A percentile compares a stretch with the other conserved stretches of the same genome.
Conservation (phyloP, 2,329 filamentous ascomycete species). For the Pseudocercospora macadamiae region DNA sequence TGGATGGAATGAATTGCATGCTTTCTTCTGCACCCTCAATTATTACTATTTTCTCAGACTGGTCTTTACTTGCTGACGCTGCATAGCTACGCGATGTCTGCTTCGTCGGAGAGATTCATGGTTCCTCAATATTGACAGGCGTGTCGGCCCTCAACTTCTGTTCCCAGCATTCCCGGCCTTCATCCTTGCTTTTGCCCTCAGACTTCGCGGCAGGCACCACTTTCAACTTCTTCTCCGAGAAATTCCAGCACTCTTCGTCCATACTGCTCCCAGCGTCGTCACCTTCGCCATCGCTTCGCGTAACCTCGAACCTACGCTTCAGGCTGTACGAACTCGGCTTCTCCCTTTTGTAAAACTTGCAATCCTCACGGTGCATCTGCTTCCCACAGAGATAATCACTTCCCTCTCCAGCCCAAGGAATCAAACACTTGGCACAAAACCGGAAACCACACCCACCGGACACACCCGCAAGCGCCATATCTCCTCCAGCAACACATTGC, state of each 20-base stretch:
- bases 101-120: too few species aligned
- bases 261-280: neutral
- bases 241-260: neutral
- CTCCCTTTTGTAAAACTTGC: neutral
- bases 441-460: constrained; percentile 19
- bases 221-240: too few species aligned
- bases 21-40: neutral
- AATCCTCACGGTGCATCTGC: neutral
- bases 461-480: neutral
- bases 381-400: constrained; percentile 9
- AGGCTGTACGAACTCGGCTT: constrained; percentile 1
- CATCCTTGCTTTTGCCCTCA: too few species aligned
- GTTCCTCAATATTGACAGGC: too few species aligned
- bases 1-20: constrained; percentile 12
- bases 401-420: constrained; percentile 20
- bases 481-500: neutral
- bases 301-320: neutral
- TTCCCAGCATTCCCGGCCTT: too few species aligned
- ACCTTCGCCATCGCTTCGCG: neutral
- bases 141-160: too few species aligned
- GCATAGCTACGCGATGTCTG: neutral
- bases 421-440: constrained; percentile 20
- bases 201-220: too few species aligned
- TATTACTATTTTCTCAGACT: too few species aligned
- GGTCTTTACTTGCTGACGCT: too few species aligned